Conservation (phyloP, 768 basidiomycete species). For the Mycena haematopus region DNA sequence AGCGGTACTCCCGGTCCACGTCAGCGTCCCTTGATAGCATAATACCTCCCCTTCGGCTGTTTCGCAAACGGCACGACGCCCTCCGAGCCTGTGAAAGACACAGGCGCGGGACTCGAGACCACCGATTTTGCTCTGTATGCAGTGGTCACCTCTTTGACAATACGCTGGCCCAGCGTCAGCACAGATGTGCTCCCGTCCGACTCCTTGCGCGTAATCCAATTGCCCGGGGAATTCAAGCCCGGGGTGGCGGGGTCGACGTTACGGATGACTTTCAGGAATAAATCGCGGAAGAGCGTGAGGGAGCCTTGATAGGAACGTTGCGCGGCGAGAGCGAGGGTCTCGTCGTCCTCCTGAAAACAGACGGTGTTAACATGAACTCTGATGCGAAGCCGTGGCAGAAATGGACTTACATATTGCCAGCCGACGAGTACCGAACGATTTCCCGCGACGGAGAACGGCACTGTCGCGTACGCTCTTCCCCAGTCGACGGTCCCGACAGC, state of each 20-base stretch:
- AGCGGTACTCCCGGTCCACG: slow-evolving; percentile 21
- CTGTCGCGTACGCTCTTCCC: slow-evolving; percentile 23
- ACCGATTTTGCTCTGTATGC: slow-evolving; percentile 21
- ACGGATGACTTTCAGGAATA: slow-evolving; percentile 26
- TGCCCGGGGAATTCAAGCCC: slow-evolving; percentile 18
- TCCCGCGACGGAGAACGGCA: slow-evolving; percentile 18
- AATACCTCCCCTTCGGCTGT: slow-evolving; percentile 23
- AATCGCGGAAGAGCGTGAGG: slow-evolving; percentile 26
- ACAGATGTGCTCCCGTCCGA: slow-evolving; percentile 23
- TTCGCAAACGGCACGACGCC: slow-evolving; percentile 21
- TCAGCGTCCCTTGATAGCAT: slow-evolving; percentile 23
- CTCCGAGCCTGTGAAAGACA: slow-evolving; percentile 13
- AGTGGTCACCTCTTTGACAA: slow-evolving; percentile 18
- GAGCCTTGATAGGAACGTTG: slow-evolving; percentile 26
- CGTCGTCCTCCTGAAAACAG: slow-evolving; percentile 20
- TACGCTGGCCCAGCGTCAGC: slow-evolving; percentile 22
- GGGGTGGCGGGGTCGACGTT: slow-evolving; percentile 26
- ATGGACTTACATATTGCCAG: slow-evolving; percentile 20
- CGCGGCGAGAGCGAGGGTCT: slow-evolving; percentile 19
- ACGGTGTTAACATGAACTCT: neutral
- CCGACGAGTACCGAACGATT: slow-evolving; percentile 26
- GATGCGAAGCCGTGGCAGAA: no score
- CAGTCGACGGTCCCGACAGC: slow-evolving; percentile 22
- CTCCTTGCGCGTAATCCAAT: slow-evolving; percentile 25
- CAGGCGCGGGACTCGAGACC: slow-evolving; percentile 11